Evolutionary conservation across 2,329 filamentous ascomycete genomes (phyloP).

Genomic region (Arthrobotrys iridis): DNA sequence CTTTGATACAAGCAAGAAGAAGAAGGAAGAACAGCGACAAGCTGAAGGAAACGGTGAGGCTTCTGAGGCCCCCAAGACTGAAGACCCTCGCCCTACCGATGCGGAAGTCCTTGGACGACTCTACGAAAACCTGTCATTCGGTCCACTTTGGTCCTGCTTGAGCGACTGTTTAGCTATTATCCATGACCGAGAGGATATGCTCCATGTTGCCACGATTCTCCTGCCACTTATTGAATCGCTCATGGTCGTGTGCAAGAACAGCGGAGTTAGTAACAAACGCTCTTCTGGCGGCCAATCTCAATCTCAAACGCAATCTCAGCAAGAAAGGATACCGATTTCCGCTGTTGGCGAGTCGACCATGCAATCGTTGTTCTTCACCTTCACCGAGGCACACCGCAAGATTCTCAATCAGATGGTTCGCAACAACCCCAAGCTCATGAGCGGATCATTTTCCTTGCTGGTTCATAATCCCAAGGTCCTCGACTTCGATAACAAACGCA

Average conservation of each 20-base stretch:
- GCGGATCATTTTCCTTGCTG: conserved; percentile 91
- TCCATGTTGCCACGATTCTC: conserved; percentile 95
- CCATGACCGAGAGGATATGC: conserved; percentile 89
- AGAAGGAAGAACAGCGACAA: conserved; percentile 59
- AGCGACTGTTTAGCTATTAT: conserved; percentile 89
- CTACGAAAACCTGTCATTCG: conserved; percentile 91
- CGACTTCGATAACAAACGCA: conserved; percentile 99
- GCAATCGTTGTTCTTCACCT: conserved; percentile 89
- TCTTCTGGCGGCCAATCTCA: conserved; percentile 67
- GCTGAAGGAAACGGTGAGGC: conserved; percentile 63
- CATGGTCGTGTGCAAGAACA: conserved; percentile 99
- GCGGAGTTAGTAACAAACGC: conserved; percentile 67
- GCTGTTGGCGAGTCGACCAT: conserved; percentile 69
- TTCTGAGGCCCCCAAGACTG: conserved; percentile 66
- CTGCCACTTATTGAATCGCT: conserved; percentile 93
- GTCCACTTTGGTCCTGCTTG: conserved; percentile 88
- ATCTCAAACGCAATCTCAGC: conserved; percentile 52
- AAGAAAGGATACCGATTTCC: conserved; percentile 54
- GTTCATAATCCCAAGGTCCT: conserved; percentile 99
- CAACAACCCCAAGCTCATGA: conserved; percentile 98
- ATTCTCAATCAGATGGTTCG: conserved; percentile 97
- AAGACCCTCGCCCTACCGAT: conserved; percentile 59
- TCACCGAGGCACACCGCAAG: conserved; percentile 96
- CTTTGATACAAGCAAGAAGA: conserved; percentile 77
- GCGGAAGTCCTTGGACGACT: conserved; percentile 81